Evolutionary conservation across 2,329 filamentous ascomycete genomes (phyloP), one percentile per base, ranked within the genome.

Genomic region (Stagonosporopsis tanaceti): DNA sequence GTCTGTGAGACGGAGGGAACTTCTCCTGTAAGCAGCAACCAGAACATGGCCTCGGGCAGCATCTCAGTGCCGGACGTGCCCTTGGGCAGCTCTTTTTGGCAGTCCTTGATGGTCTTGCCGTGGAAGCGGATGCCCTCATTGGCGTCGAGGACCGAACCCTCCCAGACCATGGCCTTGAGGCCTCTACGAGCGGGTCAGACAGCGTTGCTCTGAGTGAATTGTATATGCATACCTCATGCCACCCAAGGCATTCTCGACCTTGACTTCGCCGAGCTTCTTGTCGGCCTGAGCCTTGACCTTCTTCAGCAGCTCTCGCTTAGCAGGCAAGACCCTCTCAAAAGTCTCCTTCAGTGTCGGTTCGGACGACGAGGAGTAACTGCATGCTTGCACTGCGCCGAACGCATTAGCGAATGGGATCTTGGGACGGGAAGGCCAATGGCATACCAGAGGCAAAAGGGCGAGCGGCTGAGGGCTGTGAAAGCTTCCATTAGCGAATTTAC

Each of bases 31-130:
- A 99, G 84, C 47, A 99, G 87, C 39, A 98, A 87, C 95, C 95
- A 99, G 85, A 99, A 99, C 95, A 99, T 99, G 78, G 94, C 89
- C 80, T 99, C 95, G 45, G 95, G 95, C 12, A 98, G 86, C 95
- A 98, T 99, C 81, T 98, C 94, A 6, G 92, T 96, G 70, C 94
- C 92, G 2, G 90, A 87, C 58, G 86, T 92, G 67, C 94, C 95
- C 84, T 97, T 98, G 76, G 95, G 93, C 15, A 98, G 87, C 77
- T 93, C 89, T 67, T 89, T 87, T 76, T 98, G 95, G 82, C 95
- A 99, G 76, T 99, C 94, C 81, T 96, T 96, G 84, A 99, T 99
- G 63, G 93, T 97, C 72, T 90, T 90, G 76, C 95, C 95, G 77
- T 98, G 95, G 85, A 99, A 99, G 63, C 94, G 91, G 76, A 99